Conservation (phyloP, 2,329 filamentous ascomycete species). For the Monosporascus ibericus region DNA sequence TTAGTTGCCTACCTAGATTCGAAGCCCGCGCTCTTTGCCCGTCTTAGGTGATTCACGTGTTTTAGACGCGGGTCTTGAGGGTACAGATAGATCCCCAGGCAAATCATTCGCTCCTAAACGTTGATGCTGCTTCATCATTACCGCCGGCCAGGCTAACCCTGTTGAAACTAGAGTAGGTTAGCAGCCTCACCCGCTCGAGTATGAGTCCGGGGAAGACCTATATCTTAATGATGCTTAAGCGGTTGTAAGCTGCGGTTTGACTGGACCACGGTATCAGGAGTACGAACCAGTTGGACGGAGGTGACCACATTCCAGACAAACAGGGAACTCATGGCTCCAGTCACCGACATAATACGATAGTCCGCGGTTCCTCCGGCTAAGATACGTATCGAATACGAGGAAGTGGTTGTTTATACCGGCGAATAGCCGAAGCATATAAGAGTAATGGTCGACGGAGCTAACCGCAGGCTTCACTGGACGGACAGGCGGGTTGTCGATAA, state of each 20-base stretch:
- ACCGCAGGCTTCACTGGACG: background rate
- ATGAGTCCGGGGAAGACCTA: background rate
- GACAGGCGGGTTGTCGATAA: background rate
- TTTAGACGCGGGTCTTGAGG: background rate
- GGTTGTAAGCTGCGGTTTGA: background rate
- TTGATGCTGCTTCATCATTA: background rate
- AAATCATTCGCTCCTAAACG: background rate
- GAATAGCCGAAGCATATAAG: background rate
- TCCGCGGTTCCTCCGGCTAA: background rate
- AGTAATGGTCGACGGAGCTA: background rate
- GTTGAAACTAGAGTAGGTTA: background rate
- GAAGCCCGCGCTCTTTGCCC: background rate
- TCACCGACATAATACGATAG: background rate
- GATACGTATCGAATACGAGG: background rate
- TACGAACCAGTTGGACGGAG: background rate
- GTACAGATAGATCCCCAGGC: background rate
- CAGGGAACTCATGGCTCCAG: background rate
- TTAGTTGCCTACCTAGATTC: background rate
- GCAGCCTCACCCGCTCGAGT: background rate
- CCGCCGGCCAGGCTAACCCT: background rate
- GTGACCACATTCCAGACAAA: too few species aligned
- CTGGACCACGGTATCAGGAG: background rate
- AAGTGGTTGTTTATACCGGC: background rate
- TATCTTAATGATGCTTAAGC: background rate
- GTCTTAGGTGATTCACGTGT: background rate